Percentiles rank a stretch among this genome's conserved stretches.
These are phyloP conservation scores for Microbotryomycetes sp. DNA, from an alignment of 1,284 basidiomycete species.

Conservation along the genomic window DNA sequence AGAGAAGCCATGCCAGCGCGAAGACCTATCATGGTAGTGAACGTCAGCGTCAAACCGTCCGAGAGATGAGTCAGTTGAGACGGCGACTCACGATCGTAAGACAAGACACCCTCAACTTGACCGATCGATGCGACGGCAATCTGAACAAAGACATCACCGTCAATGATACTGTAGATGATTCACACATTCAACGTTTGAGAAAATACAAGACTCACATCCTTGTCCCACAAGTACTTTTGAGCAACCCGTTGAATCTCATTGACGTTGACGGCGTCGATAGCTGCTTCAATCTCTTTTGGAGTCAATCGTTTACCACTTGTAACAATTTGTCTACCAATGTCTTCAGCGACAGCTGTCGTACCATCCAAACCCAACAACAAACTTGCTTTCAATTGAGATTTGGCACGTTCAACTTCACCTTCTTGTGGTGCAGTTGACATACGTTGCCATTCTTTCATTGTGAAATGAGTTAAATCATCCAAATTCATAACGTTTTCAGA, in stretches of 20 bases:
- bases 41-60: background rate
- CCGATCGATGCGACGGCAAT: constrained; percentile 77
- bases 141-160: constrained; percentile 43
- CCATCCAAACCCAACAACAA: constrained; percentile 87
- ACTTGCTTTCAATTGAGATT: constrained; percentile 94
- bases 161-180: background rate
- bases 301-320: constrained; percentile 82
- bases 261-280: constrained; percentile 78
- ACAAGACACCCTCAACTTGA: constrained; percentile 70
- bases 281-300: constrained; percentile 87
- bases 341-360: constrained; percentile 92
- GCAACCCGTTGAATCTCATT: constrained; percentile 93
- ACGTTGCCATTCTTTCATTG: constrained; percentile 91
- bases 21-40: constrained; percentile 4
- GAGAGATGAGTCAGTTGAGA: background rate
- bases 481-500: constrained; percentile 82
- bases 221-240: constrained; percentile 95
- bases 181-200: constrained; percentile 28
- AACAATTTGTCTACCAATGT: constrained; percentile 94
- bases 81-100: constrained; percentile 33
- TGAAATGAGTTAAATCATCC: constrained; percentile 92
- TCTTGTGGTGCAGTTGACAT: constrained; percentile 82
- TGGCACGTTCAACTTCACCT: constrained; percentile 86
- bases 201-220: constrained; percentile 59
- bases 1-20: constrained; percentile 42